These are phyloP conservation scores for Cornus florida DNA, from an alignment of 148 eudicot species.

Conservation along the genomic window DNA sequence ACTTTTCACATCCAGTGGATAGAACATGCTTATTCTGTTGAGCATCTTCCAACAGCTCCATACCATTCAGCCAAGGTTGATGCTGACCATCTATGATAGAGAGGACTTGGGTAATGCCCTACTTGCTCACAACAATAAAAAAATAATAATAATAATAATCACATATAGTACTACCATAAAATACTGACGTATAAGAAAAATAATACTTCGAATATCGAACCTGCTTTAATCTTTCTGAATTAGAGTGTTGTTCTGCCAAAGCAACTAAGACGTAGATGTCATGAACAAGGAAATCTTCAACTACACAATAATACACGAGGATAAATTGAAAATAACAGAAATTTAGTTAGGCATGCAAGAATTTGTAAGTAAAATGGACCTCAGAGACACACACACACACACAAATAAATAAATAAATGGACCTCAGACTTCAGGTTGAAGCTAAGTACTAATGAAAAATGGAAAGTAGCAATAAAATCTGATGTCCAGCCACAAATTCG, in stretches of 20 bases:
- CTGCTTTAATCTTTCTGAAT: conserved; percentile 59
- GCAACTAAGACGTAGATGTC: conserved; percentile 53
- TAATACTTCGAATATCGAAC: conserved; percentile 21
- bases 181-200: neutral
- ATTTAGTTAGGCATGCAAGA: neutral
- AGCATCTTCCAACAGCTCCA: conserved; percentile 64
- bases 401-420: too few species aligned
- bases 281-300: conserved; percentile 77
- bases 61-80: conserved; percentile 74
- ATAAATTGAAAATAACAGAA: neutral
- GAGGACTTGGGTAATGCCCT: conserved; percentile 72
- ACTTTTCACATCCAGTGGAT: conserved; percentile 58
- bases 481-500: neutral
- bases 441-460: neutral
- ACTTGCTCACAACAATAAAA: conserved; percentile 16
- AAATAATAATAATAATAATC: too few species aligned
- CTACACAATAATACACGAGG: conserved; percentile 35
- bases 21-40: conserved; percentile 42
- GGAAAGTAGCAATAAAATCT: neutral
- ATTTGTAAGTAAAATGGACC: neutral
- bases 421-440: neutral
- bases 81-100: conserved; percentile 52
- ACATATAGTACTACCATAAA: neutral
- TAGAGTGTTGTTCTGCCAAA: conserved; percentile 43
- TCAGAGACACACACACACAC: neutral